These are phyloP conservation scores for Malus sylvestris DNA, from an alignment of 306 rosid genomes.

Conservation along the genomic window DNA sequence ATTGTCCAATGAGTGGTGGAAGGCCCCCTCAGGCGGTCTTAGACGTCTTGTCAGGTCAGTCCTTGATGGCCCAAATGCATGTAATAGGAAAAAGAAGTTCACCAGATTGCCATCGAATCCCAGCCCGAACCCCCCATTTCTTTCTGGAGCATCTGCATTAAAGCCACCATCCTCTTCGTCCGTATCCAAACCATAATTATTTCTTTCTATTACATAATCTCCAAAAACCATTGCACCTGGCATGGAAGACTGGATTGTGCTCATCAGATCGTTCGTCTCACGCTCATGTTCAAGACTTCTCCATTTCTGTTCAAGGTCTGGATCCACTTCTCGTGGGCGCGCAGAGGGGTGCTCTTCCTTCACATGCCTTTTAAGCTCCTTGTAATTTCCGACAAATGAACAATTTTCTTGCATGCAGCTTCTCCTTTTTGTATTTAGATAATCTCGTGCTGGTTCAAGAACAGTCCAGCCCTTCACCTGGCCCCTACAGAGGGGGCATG, in stretches of 20 bases:
- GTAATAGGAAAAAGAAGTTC: slow-evolving; percentile 81
- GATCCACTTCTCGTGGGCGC: slow-evolving; percentile 85
- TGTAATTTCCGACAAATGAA: slow-evolving; percentile 74
- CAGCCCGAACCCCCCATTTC: slow-evolving; percentile 55
- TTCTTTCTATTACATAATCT: slow-evolving; percentile 86
- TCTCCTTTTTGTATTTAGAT: slow-evolving; percentile 75
- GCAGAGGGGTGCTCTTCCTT: slow-evolving; percentile 75
- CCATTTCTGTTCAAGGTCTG: slow-evolving; percentile 84
- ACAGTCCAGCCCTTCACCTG: slow-evolving; percentile 99
- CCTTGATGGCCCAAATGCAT: slow-evolving; percentile 67
- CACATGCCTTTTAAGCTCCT: slow-evolving; percentile 83
- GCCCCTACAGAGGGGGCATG: slow-evolving; percentile 77
- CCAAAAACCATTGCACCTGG: slow-evolving; percentile 95
- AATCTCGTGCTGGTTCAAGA: slow-evolving; percentile 83
- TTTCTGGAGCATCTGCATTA: slow-evolving; percentile 43
- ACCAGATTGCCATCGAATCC: slow-evolving; percentile 62
- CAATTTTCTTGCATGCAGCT: slow-evolving; percentile 91
- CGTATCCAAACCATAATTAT: slow-evolving; percentile 39
- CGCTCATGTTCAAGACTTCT: slow-evolving; percentile 91
- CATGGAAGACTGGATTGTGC: slow-evolving; percentile 81
- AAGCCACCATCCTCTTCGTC: slow-evolving; percentile 61
- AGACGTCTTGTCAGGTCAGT: slow-evolving; percentile 50
- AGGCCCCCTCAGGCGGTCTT: slow-evolving; percentile 47
- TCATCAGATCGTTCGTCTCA: slow-evolving; percentile 88
- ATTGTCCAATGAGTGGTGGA: slow-evolving; percentile 36